A percentile compares a stretch with the other conserved stretches of the same genome.
Evolutionary conservation across 345 rosid species (phyloP).

Genomic region (Euclidium syriacum): DNA sequence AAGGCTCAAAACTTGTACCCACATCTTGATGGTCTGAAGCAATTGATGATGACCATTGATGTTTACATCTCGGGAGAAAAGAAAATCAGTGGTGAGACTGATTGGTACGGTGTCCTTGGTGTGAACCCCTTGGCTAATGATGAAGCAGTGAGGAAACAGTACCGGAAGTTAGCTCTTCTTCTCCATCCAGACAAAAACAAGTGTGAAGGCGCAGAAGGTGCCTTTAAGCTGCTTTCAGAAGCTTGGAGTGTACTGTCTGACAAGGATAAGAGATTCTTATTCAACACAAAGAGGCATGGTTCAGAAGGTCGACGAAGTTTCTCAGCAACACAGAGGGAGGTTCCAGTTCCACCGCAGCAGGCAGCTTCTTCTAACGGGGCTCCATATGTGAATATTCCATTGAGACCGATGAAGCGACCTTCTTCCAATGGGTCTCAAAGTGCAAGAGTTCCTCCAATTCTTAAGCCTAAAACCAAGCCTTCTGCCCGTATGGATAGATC

Average conservation of each 20-base stretch:
- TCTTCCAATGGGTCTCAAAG: no score
- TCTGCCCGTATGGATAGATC: constrained; percentile 21
- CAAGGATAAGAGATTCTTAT: constrained; percentile 53
- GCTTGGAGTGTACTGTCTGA: constrained; percentile 81
- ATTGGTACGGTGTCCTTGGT: constrained; percentile 81
- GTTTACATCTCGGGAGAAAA: constrained; percentile 66
- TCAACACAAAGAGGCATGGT: constrained; percentile 51
- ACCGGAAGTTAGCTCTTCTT: constrained; percentile 55
- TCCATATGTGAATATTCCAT: no score
- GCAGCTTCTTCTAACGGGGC: constrained; percentile 52
- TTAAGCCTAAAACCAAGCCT: constrained; percentile 10
- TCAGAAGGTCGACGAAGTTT: constrained; percentile 30
- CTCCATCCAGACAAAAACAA: constrained; percentile 95
- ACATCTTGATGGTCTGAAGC: constrained; percentile 57
- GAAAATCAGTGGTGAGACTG: constrained; percentile 52
- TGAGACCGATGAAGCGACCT: no score
- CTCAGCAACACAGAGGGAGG: constrained; percentile 26
- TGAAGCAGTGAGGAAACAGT: constrained; percentile 59
- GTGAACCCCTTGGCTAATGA: constrained; percentile 57
- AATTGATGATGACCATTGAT: constrained; percentile 55
- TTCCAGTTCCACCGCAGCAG: constrained; percentile 34
- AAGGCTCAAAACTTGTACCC: constrained; percentile 83
- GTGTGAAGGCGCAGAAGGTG: constrained; percentile 80
- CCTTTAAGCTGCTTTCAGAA: constrained; percentile 66
- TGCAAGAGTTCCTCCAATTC: no score